A percentile compares a stretch with the other conserved stretches of the same genome.
phyloP scores from a whole-genome alignment of 2,329 filamentous ascomycete genomes.

The Paecilomyces sp. region DNA sequence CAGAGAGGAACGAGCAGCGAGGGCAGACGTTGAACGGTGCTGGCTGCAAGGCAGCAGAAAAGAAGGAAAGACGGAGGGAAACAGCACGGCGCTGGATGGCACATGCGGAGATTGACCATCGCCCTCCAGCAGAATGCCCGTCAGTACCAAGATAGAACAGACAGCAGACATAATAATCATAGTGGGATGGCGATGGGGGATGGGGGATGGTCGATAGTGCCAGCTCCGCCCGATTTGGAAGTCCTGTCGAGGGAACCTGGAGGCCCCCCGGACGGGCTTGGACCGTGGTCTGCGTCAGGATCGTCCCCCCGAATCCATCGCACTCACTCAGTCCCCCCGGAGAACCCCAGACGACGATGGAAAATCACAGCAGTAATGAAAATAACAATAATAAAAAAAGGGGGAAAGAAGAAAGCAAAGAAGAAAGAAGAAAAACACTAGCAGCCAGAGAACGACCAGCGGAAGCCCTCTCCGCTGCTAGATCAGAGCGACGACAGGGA shows the following conservation, averaged over 20 bases:
- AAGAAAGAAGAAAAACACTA: slow-evolving; percentile 1
- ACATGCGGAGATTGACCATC: background rate
- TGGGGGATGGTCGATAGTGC: background rate
- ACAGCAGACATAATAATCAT: background rate
- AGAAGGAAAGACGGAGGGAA: background rate
- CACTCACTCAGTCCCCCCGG: background rate
- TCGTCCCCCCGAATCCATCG: background rate
- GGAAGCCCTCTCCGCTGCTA: background rate
- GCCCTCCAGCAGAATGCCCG: background rate
- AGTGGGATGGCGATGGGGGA: too few relatives aligned
- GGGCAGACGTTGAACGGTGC: background rate
- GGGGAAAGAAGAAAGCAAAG: background rate
- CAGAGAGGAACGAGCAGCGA: background rate
- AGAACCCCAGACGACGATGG: too few relatives aligned
- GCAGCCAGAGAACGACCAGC: background rate
- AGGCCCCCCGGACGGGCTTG: background rate
- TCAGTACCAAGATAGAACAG: too few relatives aligned
- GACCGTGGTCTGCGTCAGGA: background rate
- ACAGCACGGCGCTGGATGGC: background rate
- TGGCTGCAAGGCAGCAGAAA: background rate
- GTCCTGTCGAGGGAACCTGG: background rate
- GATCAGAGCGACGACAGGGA: background rate
- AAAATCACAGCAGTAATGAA: background rate
- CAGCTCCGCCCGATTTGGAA: background rate
- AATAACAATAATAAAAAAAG: background rate